Conservation (phyloP, 2,329 filamentous ascomycete genomes). For the Albophoma yamanashiensis region DNA sequence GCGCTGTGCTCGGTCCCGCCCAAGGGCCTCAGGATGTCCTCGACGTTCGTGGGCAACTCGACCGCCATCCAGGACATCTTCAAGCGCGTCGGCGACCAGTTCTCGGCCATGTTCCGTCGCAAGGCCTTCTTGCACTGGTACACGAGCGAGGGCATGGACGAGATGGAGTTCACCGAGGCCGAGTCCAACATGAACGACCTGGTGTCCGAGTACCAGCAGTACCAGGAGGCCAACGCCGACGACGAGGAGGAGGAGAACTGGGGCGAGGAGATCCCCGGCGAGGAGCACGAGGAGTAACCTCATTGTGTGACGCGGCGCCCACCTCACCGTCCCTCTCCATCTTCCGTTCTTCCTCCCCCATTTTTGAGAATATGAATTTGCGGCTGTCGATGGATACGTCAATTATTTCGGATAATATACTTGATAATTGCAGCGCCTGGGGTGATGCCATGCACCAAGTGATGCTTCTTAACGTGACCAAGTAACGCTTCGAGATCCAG, state of each 20-base stretch:
- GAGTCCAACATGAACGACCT: conserved; percentile 99
- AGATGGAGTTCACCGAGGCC: conserved; percentile 99
- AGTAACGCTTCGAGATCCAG: too few species aligned
- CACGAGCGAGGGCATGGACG: conserved; percentile 99
- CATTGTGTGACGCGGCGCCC: background rate
- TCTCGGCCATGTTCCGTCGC: conserved; percentile 99
- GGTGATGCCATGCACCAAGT: too few species aligned
- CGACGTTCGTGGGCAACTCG: conserved; percentile 98
- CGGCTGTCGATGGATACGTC: background rate
- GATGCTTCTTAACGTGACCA: too few species aligned
- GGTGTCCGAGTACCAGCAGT: conserved; percentile 99
- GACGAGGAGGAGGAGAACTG: conserved; percentile 84
- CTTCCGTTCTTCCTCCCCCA: background rate
- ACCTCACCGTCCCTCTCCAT: background rate
- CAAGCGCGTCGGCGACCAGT: conserved; percentile 99
- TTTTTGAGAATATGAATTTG: too few species aligned
- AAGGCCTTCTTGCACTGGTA: conserved; percentile 99
- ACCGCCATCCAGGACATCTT: conserved; percentile 99
- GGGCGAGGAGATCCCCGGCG: conserved; percentile 61
- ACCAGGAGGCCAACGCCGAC: conserved; percentile 96
- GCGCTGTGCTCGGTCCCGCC: conserved; percentile 98
- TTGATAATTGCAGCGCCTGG: background rate
- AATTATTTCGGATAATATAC: background rate
- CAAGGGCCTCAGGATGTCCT: conserved; percentile 96
- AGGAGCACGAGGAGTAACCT: conserved; percentile 49